A percentile compares a stretch with the other conserved stretches of the same genome.
phyloP scores from a whole-genome alignment of 2,329 filamentous ascomycete species.

The Hansfordia pulvinata region DNA sequence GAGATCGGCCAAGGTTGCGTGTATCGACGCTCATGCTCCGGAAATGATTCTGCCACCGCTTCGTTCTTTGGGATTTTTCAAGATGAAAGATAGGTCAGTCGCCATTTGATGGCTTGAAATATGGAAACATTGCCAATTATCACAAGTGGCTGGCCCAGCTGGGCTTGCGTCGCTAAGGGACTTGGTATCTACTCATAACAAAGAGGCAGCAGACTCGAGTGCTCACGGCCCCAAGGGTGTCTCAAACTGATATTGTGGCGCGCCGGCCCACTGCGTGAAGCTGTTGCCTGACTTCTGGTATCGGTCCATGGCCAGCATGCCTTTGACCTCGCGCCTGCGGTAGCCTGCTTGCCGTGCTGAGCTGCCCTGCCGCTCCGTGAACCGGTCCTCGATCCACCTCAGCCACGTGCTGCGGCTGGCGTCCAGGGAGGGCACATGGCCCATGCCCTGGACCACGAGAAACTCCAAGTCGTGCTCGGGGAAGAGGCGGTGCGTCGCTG shows the following conservation, averaged over 20 bases:
- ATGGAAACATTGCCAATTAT: no score
- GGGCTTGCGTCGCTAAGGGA: no score
- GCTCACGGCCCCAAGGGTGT: conserved; percentile 7
- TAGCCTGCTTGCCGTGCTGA: conserved; percentile 5
- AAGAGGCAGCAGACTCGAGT: no score
- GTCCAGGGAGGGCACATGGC: conserved; percentile 9
- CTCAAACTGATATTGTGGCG: conserved; percentile 7
- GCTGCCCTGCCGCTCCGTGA: conserved; percentile 5
- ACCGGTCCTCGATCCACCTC: conserved; percentile 10
- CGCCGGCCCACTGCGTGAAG: conserved; percentile 9
- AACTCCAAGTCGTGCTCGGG: conserved; percentile 6
- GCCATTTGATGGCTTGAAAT: no score
- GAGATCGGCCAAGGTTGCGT: no score
- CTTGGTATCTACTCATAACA: no score
- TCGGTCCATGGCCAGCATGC: conserved; percentile 6
- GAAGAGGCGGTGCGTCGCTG: conserved; percentile 4
- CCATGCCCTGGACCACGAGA: conserved; percentile 8
- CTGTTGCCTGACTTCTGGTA: conserved; percentile 7
- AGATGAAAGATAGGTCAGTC: no score
- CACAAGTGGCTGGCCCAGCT: no score
- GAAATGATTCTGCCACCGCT: no score
- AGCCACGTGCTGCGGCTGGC: conserved; percentile 9
- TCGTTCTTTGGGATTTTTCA: no score
- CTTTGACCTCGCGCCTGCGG: conserved; percentile 4
- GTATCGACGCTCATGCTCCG: no score